A percentile compares a stretch with the other conserved stretches of the same genome.
Evolutionary conservation across 2,329 filamentous ascomycete species (phyloP).

Genomic region (Sphaerostilbella broomeana): DNA sequence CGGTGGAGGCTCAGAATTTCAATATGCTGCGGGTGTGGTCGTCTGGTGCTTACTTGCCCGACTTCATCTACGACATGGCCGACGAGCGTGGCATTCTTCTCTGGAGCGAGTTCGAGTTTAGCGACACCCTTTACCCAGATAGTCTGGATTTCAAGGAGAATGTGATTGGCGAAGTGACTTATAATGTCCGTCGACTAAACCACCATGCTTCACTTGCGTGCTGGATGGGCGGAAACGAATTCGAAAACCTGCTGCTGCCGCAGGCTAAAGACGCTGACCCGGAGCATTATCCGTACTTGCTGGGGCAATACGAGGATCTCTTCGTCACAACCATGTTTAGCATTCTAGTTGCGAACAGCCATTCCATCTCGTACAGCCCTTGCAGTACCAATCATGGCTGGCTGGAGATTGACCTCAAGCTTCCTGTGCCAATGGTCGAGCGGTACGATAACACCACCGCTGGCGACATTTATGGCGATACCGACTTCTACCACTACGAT

Average conservation of each 20-base stretch:
- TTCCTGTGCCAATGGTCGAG: conserved; percentile 47
- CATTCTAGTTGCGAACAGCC: conserved; percentile 50
- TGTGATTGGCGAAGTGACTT: conserved; percentile 46
- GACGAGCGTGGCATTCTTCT: conserved; percentile 55
- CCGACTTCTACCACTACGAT: conserved; percentile 55
- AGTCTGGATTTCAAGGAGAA: conserved; percentile 48
- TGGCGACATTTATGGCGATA: conserved; percentile 53
- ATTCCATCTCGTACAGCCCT: conserved; percentile 54
- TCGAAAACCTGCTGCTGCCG: conserved; percentile 48
- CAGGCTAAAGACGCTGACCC: conserved; percentile 34
- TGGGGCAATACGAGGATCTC: conserved; percentile 49
- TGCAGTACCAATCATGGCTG: conserved; percentile 54
- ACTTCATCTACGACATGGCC: conserved; percentile 57
- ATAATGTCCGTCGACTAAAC: conserved; percentile 55
- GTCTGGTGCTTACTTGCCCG: conserved; percentile 52
- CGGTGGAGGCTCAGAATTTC: conserved; percentile 48
- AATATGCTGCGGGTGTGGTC: conserved; percentile 61
- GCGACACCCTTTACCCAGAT: conserved; percentile 53
- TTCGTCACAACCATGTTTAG: conserved; percentile 50
- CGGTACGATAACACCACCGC: conserved; percentile 47
- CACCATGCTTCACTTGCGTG: conserved; percentile 51
- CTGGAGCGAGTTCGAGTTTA: conserved; percentile 59
- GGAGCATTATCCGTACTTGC: conserved; percentile 27
- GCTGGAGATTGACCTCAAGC: conserved; percentile 41
- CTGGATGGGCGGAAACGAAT: conserved; percentile 53